Evolutionary conservation across 2,329 filamentous ascomycete genomes (phyloP).

Genomic region (Sclerotinia sclerotiorum): DNA sequence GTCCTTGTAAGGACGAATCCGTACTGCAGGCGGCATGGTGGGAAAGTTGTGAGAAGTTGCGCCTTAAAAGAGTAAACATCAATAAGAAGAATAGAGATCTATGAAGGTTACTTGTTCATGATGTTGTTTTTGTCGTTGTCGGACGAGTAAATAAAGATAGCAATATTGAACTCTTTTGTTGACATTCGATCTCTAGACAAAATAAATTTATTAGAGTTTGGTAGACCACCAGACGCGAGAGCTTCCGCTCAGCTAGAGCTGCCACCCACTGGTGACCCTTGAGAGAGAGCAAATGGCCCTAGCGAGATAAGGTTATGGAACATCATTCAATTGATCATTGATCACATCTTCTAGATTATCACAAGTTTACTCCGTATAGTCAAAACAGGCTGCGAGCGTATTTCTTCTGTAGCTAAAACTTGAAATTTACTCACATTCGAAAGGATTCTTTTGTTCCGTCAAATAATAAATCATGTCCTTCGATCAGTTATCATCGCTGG

Average conservation of each 20-base stretch:
- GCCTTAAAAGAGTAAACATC: slow-evolving; percentile 3
- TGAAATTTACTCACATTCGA: neutral
- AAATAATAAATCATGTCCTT: slow-evolving; percentile 70
- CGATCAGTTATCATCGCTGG: slow-evolving; percentile 79
- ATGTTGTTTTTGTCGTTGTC: slow-evolving; percentile 27
- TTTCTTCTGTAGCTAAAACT: slow-evolving; percentile 5
- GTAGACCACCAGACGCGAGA: slow-evolving; percentile 10
- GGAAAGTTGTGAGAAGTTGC: slow-evolving; percentile 2
- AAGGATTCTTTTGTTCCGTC: neutral
- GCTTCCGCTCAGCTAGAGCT: slow-evolving; percentile 11
- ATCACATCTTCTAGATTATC: too few relatives aligned
- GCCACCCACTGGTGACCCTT: neutral
- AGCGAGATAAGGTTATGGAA: slow-evolving; percentile 3
- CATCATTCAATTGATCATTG: neutral
- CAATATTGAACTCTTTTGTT: slow-evolving; percentile 28
- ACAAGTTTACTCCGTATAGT: slow-evolving; percentile 5
- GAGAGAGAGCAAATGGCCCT: neutral
- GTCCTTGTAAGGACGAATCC: slow-evolving; percentile 54
- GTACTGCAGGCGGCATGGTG: slow-evolving; percentile 39
- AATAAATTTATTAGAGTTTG: slow-evolving; percentile 29
- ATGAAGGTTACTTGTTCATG: slow-evolving; percentile 28
- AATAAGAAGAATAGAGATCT: slow-evolving; percentile 2
- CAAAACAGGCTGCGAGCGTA: slow-evolving; percentile 24
- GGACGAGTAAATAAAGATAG: slow-evolving; percentile 23
- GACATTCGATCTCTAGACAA: slow-evolving; percentile 31